Conservation (phyloP, 441 rosid genomes). For the Croton laevigatus region DNA sequence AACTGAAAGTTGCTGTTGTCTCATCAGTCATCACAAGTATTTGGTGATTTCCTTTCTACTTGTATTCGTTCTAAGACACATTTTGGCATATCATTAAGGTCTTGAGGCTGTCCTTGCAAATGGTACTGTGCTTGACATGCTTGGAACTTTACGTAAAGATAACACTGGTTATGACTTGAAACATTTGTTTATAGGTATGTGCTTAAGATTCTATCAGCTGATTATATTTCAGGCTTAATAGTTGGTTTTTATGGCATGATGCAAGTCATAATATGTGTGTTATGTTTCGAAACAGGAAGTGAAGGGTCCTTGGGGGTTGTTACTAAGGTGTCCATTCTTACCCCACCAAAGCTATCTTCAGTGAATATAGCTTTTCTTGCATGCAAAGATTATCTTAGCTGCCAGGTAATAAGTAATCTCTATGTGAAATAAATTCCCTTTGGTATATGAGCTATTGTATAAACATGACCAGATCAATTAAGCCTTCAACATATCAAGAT, state of each 20-base stretch:
- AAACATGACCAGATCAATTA: not conserved
- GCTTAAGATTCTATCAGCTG: not conserved
- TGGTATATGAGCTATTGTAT: not conserved
- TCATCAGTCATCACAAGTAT: not conserved
- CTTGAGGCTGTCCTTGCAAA: conserved; percentile 88
- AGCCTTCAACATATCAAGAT: not conserved
- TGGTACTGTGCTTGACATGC: conserved; percentile 89
- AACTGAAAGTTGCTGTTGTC: not conserved
- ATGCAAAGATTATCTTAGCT: conserved; percentile 77
- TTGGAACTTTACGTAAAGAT: conserved; percentile 89
- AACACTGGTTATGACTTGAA: conserved; percentile 94
- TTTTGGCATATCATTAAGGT: conserved; percentile 43
- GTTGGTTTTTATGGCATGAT: conserved; percentile 13
- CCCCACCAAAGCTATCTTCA: conserved; percentile 78
- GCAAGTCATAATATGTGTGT: conserved; percentile 14
- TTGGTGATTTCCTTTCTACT: not conserved
- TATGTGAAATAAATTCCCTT: not conserved
- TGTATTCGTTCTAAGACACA: conserved; percentile 3
- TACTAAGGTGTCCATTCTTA: conserved; percentile 86
- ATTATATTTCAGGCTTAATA: conserved; percentile 2
- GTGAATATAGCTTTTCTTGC: conserved; percentile 89
- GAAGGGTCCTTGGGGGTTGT: conserved; percentile 96
- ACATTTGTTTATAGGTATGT: conserved; percentile 86
- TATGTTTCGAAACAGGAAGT: conserved; percentile 50
- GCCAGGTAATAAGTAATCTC: conserved; percentile 55